These are phyloP conservation scores for Bryoerythrophyllum caledonicum DNA, from an alignment of 225 moss, liverwort and hornwort genomes.

Conservation along the genomic window DNA sequence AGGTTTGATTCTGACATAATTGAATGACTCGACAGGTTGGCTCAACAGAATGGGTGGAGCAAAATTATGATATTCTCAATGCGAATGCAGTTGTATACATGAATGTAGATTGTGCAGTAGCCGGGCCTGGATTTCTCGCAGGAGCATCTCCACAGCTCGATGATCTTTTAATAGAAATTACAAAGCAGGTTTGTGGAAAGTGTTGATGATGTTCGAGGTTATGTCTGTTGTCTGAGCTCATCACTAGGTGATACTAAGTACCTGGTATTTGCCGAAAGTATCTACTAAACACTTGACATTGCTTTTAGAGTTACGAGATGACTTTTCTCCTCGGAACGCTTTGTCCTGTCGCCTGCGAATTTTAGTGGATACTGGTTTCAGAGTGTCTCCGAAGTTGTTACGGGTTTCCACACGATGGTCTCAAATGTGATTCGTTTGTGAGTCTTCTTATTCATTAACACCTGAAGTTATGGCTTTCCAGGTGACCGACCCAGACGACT, in stretches of 20 bases:
- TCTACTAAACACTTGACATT: not conserved
- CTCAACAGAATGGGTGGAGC: slow-evolving; percentile 96
- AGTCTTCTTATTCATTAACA: slow-evolving; percentile 4
- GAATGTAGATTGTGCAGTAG: slow-evolving; percentile 88
- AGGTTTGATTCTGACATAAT: slow-evolving; percentile 24
- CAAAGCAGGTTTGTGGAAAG: slow-evolving; percentile 59
- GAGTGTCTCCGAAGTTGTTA: not conserved
- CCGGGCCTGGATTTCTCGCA: slow-evolving; percentile 68
- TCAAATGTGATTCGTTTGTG: not conserved
- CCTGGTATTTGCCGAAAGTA: not conserved
- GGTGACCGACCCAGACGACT: slow-evolving; percentile 82
- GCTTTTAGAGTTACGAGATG: not conserved
- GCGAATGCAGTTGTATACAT: slow-evolving; percentile 76
- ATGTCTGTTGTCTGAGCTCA: slow-evolving; percentile 19
- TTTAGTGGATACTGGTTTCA: not conserved
- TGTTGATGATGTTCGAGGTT: not conserved
- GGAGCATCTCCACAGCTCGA: slow-evolving; percentile 75
- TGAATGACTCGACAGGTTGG: slow-evolving; percentile 61
- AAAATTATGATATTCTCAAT: slow-evolving; percentile 64
- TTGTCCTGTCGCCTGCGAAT: not conserved
- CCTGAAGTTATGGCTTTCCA: slow-evolving; percentile 27
- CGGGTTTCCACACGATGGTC: not conserved
- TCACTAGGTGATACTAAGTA: not conserved
- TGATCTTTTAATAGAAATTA: slow-evolving; percentile 60
- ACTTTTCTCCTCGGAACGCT: not conserved